A percentile compares a stretch with the other conserved stretches of the same genome.
These are phyloP conservation scores for Russula ochroleuca DNA, from an alignment of 768 basidiomycete species.

Conservation along the genomic window DNA sequence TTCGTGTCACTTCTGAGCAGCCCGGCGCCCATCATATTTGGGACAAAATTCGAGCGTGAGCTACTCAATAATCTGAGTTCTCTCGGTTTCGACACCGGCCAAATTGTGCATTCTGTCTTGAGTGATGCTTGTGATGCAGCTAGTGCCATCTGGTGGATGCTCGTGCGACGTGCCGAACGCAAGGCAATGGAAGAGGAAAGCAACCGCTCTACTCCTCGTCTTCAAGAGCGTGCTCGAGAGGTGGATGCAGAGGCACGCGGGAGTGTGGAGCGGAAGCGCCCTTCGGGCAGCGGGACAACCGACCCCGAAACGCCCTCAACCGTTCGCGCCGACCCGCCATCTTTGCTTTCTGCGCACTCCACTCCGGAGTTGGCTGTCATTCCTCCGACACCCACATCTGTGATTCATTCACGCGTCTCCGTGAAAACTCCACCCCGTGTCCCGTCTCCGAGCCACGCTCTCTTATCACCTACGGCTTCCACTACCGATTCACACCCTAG, in stretches of 20 bases:
- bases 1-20: conserved; percentile 60
- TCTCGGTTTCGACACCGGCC: conserved; percentile 89
- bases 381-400: conserved; percentile 67
- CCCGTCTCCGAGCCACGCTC: conserved; percentile 38
- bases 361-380: conserved; percentile 68
- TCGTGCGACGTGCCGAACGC: conserved; percentile 75
- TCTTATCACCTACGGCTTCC: conserved; percentile 53
- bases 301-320: conserved; percentile 19
- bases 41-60: conserved; percentile 73
- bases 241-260: conserved; percentile 27
- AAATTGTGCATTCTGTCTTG: conserved; percentile 91
- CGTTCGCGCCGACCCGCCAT: conserved; percentile 24
- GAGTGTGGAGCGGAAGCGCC: conserved; percentile 26
- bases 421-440: conserved; percentile 52
- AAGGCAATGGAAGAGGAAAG: conserved; percentile 42
- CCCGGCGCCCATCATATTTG: conserved; percentile 80
- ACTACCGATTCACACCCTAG: conserved; percentile 46
- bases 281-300: conserved; percentile 8
- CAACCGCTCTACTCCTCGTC: conserved; percentile 19
- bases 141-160: conserved; percentile 95
- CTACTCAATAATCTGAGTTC: conserved; percentile 68
- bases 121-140: conserved; percentile 89
- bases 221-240: conserved; percentile 6
- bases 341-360: conserved; percentile 36
- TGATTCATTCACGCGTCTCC: conserved; percentile 36